Base-by-base conservation (phyloP, 176 grass and related monocot genomes). In the Bothriochloa decipiens region DNA sequence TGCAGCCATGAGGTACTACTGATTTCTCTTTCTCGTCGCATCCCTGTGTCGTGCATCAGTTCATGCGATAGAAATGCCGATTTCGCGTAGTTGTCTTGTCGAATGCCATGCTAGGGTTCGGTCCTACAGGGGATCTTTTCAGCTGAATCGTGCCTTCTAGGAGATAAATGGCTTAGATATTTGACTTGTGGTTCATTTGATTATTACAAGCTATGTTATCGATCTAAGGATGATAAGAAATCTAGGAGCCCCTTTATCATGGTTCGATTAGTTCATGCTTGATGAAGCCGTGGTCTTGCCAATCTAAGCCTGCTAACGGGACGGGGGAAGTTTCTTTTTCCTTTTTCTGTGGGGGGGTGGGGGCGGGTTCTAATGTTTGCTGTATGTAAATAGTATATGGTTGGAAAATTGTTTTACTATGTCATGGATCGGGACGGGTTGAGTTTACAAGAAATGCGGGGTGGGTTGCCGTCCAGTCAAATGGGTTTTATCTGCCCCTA, bases 1-100 rank as follows among this genome's bases (percentile, higher is more conserved):
- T 49, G 74, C 77, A 81, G 37, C 41, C 82, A 89, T 89, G 87
- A 89, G 87, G 87, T 85, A 76, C 28, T 67, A 20, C 67, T 50
- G 32, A 23, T 26, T 40, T 14, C 5, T 10, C 4, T 40, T 7
- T 61, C 28, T 20, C 22, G 0, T 49, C 27, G 5, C 9, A 10
- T 46, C 8, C 5, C 0, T 62, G 4, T 45, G 3, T 36, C 12
- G 1, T 13, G 33, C n/a, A 7, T 28, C 2, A 14, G 55, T 45
- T 58, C 7, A 12, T 33, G 20, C 10, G 25, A 46, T 60, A 45
- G 5, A 39, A 45, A 33, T 32, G 1, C 17, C 0, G 29, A 0
- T 10, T 65, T 33, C 6, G 18, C 32, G 11, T 52, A 11, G 5
- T 29, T 39, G 10, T n/a, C 11, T 53, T 45, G 3, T 81, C 7